Evolutionary conservation across 1,284 basidiomycete species (phyloP), one percentile per base, ranked within the genome.

Genomic region (Cystobasidiaceae sp.): DNA sequence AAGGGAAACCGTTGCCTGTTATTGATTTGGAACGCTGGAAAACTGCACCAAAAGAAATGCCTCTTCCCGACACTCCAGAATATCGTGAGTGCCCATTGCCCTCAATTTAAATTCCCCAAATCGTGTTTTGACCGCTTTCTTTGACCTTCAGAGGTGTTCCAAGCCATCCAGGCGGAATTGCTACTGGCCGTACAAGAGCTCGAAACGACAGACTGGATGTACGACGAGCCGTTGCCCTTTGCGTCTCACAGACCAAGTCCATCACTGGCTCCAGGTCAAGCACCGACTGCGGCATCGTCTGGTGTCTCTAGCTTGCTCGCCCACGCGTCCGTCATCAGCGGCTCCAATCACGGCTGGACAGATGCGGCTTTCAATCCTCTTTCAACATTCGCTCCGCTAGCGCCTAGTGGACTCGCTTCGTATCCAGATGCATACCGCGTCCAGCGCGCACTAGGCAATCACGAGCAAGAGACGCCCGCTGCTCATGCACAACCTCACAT

Each of bases 321-420:
- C 11, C n/a, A 19, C 21, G n/a, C n/a, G n/a, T n/a, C n/a, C n/a
- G n/a, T n/a, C n/a, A n/a, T n/a, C n/a, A n/a, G 51, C 30, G 4
- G 51, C 19, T 34, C 28, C 33, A 15, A 34, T 39, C n/a, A 33
- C 21, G 39, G 17, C 21, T 64, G 61, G 61, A 17, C 30, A 33
- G 61, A 64, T 49, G 17, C 27, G 17, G 61, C 61, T 48, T 64
- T 64, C 33, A 64, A 64, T 44, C 61, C 51, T 56, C 34, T 64
- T 25, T 55, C 61, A 32, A 55, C 61, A 28, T 48, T 55, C 48
- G 49, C 61, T 25, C 61, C 51, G n/a, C 48, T 51, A 7, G 60
- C 60, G 25, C 61, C 61, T 46, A 19, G 34, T 55, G 46, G 41
- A 39, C 30, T 28, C 33, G 51, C 46, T 28, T 37, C 61, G n/a